Evolutionary conservation across 768 basidiomycete genomes (phyloP).

Genomic region (Kwoniella dejecticola): DNA sequence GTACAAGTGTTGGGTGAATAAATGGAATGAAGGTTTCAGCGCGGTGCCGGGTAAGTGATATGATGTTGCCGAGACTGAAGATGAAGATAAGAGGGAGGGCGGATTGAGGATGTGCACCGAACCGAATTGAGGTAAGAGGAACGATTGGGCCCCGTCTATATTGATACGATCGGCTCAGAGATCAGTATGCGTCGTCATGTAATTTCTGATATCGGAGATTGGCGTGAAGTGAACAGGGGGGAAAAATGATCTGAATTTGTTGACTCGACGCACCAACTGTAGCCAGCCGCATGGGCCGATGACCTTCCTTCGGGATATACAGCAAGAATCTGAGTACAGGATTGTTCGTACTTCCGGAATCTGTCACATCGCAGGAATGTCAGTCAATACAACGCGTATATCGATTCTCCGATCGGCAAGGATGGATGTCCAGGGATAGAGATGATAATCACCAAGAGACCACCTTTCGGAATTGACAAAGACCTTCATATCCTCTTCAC

Average conservation of each 20-base stretch:
- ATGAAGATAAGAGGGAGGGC: constrained; percentile 50
- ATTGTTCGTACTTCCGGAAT: constrained; percentile 88
- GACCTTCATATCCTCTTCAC: constrained; percentile 79
- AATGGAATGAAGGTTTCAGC: constrained; percentile 53
- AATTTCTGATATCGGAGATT: no score
- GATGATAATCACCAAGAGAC: constrained; percentile 70
- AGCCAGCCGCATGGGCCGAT: constrained; percentile 71
- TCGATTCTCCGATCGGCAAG: not conserved
- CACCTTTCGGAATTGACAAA: constrained; percentile 97
- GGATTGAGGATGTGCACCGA: constrained; percentile 79
- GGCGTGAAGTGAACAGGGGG: no score
- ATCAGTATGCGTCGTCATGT: not conserved
- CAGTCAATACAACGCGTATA: not conserved
- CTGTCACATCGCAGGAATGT: constrained; percentile 57
- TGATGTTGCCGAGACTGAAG: constrained; percentile 2
- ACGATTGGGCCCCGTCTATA: constrained; percentile 59
- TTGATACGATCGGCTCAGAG: not conserved
- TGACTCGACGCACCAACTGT: constrained; percentile 57
- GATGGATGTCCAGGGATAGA: no score
- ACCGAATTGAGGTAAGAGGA: constrained; percentile 93
- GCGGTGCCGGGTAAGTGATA: constrained; percentile 25
- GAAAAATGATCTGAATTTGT: not conserved
- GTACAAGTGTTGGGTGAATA: constrained; percentile 66
- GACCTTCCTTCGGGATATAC: constrained; percentile 75
- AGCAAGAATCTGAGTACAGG: constrained; percentile 90